phyloP scores from a whole-genome alignment of 805 yeast species.

The Metschnikowia lachancei region DNA sequence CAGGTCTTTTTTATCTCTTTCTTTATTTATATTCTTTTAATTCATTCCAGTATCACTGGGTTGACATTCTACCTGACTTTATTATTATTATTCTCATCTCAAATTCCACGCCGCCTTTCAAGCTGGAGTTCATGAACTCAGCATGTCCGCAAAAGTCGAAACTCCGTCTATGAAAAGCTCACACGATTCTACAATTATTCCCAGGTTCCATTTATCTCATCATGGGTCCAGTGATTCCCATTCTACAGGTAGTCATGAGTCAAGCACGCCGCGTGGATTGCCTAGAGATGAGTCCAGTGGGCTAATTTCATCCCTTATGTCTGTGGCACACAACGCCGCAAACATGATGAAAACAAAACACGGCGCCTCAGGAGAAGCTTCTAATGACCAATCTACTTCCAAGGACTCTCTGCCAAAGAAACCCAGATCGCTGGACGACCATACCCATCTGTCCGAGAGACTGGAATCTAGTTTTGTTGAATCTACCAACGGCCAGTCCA shows the following conservation, averaged over 20 bases:
- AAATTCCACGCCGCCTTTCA: background rate
- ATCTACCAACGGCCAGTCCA: background rate
- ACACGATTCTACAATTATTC: background rate
- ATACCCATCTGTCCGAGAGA: background rate
- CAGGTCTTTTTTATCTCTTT: too few species aligned
- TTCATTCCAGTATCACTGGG: too few species aligned
- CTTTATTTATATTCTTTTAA: too few species aligned
- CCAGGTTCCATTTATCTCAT: background rate
- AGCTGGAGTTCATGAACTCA: background rate
- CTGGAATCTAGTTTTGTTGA: conserved; percentile 2
- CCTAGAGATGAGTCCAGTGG: conserved; percentile 27
- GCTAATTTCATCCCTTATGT: conserved; percentile 42
- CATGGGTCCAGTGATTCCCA: conserved; percentile 1
- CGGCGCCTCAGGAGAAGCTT: conserved; percentile 3
- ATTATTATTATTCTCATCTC: background rate
- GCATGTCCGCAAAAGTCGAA: conserved; percentile 1
- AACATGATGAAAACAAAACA: conserved; percentile 19
- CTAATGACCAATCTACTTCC: background rate
- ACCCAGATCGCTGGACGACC: background rate
- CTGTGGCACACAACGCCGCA: conserved; percentile 50
- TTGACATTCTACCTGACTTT: background rate
- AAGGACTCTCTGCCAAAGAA: background rate
- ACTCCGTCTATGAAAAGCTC: background rate
- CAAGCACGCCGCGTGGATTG: background rate
- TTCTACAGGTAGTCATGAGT: background rate